Evolutionary conservation across 129 eudicot genomes (phyloP).

Genomic region (Flaveria linearis): DNA sequence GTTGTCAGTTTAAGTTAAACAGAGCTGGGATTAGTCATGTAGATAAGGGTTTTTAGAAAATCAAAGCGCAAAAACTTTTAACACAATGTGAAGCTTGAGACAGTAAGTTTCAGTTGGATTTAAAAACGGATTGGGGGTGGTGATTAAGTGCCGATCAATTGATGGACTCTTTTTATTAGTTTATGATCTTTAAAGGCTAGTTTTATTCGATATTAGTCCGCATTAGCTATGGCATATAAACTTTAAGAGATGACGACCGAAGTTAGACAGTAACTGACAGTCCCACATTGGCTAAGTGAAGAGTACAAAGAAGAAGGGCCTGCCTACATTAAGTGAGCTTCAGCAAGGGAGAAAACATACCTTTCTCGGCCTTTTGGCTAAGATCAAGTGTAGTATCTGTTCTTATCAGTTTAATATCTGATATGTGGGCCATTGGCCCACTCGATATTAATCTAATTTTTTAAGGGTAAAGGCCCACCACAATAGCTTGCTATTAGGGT

Average conservation of each 20-base stretch:
- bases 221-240: not conserved
- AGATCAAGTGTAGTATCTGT: constrained; percentile 92
- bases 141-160: too few species aligned
- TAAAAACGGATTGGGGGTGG: too few species aligned
- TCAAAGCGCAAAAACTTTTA: too few species aligned
- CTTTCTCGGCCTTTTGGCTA: constrained; percentile 95
- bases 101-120: too few species aligned
- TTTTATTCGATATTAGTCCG: not conserved
- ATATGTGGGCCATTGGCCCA: constrained; percentile 32
- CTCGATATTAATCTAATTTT: constrained; percentile 32
- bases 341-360: constrained; percentile 41
- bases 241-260: not conserved
- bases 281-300: constrained; percentile 23
- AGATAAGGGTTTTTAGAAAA: too few species aligned
- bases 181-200: not conserved
- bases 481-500: constrained; percentile 33
- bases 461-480: constrained; percentile 14
- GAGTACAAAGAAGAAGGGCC: not conserved
- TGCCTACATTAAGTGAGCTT: not conserved
- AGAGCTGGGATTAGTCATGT: too few species aligned
- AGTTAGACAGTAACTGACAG: not conserved
- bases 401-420: constrained; percentile 52
- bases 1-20: too few species aligned
- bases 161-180: not conserved
- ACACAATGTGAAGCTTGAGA: too few species aligned